Evolutionary conservation across 345 rosid species (phyloP).

Genomic region (Luvunga scandens): DNA sequence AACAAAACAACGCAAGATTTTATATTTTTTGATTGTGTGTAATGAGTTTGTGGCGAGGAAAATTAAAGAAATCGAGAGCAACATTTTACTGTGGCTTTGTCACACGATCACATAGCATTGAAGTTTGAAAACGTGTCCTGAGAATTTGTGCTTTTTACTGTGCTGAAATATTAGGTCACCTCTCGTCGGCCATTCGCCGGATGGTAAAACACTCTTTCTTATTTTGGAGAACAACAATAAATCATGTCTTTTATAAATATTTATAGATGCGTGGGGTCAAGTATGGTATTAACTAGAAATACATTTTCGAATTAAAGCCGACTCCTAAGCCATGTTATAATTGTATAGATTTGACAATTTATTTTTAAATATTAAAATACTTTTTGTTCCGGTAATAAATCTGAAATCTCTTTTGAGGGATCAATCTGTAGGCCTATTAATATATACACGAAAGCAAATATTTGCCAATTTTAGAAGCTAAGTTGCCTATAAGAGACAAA

Average conservation of each 20-base stretch:
- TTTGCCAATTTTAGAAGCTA: slow-evolving; percentile 26
- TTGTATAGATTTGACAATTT: not conserved
- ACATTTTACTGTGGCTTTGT: not conserved
- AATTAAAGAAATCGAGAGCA: not conserved
- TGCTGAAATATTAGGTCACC: too few relatives aligned
- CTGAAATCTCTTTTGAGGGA: not conserved
- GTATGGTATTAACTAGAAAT: not conserved
- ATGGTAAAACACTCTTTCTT: not conserved
- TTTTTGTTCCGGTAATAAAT: too few relatives aligned
- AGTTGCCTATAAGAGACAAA: slow-evolving; percentile 14
- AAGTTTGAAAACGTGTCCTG: not conserved
- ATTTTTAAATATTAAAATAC: too few relatives aligned
- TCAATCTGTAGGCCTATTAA: not conserved
- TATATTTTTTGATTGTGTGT: not conserved
- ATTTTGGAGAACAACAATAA: not conserved
- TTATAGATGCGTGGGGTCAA: not conserved
- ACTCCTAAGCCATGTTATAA: not conserved
- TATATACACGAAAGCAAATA: too few relatives aligned
- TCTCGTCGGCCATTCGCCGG: not conserved
- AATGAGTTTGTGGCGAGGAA: not conserved
- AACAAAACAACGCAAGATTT: not conserved
- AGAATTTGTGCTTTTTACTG: not conserved
- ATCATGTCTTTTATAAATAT: too few relatives aligned
- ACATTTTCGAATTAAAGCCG: not conserved
- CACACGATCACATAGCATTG: not conserved